A percentile compares a stretch with the other conserved stretches of the same genome.
phyloP scores from a whole-genome alignment of 1,284 basidiomycete genomes.

The Bjerkandera adusta region DNA sequence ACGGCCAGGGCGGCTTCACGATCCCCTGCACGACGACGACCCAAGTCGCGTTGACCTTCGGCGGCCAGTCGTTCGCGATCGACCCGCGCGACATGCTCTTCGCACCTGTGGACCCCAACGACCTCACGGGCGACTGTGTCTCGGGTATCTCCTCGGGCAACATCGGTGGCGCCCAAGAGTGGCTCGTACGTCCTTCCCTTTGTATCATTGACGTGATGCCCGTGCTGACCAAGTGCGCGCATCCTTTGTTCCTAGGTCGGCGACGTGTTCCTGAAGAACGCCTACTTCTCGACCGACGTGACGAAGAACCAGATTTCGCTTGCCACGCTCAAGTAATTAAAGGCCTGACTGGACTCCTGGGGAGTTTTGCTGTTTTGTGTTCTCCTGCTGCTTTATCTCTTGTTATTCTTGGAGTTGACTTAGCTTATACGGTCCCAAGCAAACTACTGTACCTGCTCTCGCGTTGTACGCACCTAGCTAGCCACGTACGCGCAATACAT shows the following conservation, averaged over 20 bases:
- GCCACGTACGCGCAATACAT: no score
- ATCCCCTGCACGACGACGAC: constrained; percentile 75
- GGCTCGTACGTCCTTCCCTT: constrained; percentile 53
- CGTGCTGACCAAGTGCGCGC: no score
- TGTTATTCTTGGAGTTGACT: no score
- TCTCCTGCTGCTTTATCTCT: no score
- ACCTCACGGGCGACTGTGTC: constrained; percentile 69
- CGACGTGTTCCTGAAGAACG: constrained; percentile 78
- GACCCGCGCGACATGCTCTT: constrained; percentile 71
- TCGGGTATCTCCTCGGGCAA: constrained; percentile 72
- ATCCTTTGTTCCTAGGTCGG: constrained; percentile 40
- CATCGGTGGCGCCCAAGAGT: constrained; percentile 62
- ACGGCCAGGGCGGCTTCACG: constrained; percentile 68
- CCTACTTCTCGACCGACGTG: constrained; percentile 74
- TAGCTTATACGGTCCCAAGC: no score
- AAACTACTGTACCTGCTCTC: no score
- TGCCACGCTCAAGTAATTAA: constrained; percentile 40
- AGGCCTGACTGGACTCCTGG: not conserved
- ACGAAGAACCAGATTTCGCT: constrained; percentile 68
- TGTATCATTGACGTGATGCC: constrained; percentile 11
- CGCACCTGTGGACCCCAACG: constrained; percentile 55
- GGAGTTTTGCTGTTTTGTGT: no score
- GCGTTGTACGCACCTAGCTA: no score
- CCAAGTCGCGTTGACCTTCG: constrained; percentile 68
- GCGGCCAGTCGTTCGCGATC: constrained; percentile 60